Percentiles rank a stretch among this genome's conserved stretches.
These are phyloP conservation scores for Aspergillus proliferans DNA, from an alignment of 2,329 filamentous ascomycete species.

Conservation along the genomic window DNA sequence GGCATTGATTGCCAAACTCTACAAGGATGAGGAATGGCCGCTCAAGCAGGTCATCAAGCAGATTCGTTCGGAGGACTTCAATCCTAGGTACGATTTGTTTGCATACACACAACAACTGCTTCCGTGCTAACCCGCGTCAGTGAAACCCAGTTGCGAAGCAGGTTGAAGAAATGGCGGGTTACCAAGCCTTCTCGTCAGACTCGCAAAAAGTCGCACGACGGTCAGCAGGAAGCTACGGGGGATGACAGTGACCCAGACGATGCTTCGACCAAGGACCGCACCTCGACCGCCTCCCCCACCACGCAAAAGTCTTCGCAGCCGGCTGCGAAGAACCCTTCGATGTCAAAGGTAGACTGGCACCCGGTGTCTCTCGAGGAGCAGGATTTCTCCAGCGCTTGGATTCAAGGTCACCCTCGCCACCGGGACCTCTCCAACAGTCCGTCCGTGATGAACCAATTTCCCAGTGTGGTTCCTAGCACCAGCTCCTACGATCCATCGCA, in stretches of 20 bases:
- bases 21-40: constrained; percentile 42
- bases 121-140: constrained; percentile 16
- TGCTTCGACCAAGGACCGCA: constrained; percentile 9
- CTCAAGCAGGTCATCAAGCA: constrained; percentile 41
- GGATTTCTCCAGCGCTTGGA: constrained; percentile 14
- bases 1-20: constrained; percentile 34
- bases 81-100: constrained; percentile 33
- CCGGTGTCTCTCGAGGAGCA: constrained; percentile 7
- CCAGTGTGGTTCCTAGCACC: constrained; percentile 14
- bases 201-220: constrained; percentile 32
- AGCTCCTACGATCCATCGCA: constrained; percentile 21
- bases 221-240: constrained; percentile 8
- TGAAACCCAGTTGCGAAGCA: constrained; percentile 40
- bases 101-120: neutral
- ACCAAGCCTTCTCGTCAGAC: constrained; percentile 40
- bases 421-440: constrained; percentile 15
- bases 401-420: constrained; percentile 17
- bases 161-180: constrained; percentile 41
- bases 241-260: constrained; percentile 18
- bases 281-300: constrained; percentile 9
- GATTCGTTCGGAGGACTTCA: constrained; percentile 37
- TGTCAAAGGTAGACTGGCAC: constrained; percentile 11
- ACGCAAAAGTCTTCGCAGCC: constrained; percentile 4
- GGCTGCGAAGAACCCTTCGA: constrained; percentile 3
- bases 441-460: constrained; percentile 11